Base-by-base conservation (phyloP, 176 grass and related monocot genomes). In the Oryza glumipatula region DNA sequence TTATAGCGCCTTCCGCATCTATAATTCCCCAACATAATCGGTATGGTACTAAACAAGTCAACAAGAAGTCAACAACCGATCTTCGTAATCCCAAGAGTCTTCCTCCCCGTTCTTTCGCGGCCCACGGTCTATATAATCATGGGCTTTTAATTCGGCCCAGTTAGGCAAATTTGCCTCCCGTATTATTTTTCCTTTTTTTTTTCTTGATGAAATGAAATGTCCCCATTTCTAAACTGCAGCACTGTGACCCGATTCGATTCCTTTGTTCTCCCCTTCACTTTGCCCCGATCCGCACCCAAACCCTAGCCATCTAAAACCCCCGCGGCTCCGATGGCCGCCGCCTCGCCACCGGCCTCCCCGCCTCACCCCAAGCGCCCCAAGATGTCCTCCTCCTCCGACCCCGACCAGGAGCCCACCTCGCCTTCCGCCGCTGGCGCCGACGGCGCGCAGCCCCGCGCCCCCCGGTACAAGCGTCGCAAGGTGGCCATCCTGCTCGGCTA, bases 401-500 rank as follows among this genome's bases (percentile, higher is more conserved):
- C 86, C 13, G 82, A 90, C 17, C 36, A 41, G 0, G 90, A 88
- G 9, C 84, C 82, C 58, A 11, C 61, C 11, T 65, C 82, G 13
- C 65, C 80, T 1, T 51, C 80, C 46, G 89, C 80, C 46, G 85
- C 70, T 78, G 86, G 65, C 47, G 95, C 44, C 54, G 90, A 77
- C 3, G 80, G 83, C 38, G 91, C 61, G 5, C 80, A 95, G 67
- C 85, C 76, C 8, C 77, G 83, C 17, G 19, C 19, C 41, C 93
- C 83, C 9, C 91, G 91, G 21, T 95, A 94, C 83, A 98, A 98
- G 87, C 96, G 96, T 51, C 93, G 93, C 23, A 98, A 98, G 84
- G 93, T 95, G 14, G 93, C 93, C 70, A 95, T 98, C 74, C 83
- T 98, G 73, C 85, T 98, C 9, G 91, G 85, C n/a, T 98, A 98